Base-by-base conservation (phyloP, 2,329 filamentous ascomycete genomes). In the Cercospora sesami region DNA sequence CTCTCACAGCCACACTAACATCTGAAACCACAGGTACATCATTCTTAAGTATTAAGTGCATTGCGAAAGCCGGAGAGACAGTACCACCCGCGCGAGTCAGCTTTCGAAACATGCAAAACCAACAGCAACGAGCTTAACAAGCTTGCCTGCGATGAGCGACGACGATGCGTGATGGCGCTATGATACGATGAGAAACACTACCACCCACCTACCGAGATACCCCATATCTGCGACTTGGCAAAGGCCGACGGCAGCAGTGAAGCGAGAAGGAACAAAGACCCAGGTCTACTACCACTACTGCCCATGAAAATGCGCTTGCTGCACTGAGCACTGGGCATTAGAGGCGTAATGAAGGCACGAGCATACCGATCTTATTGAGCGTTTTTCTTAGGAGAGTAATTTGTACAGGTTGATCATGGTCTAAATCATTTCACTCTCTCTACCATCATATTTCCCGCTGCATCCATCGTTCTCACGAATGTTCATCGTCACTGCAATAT, bases 21-120 rank as follows among this genome's bases (percentile, higher is more conserved):
- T 7, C 60, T 14, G 28, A 10, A 18, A 18, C 26, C n/a, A n/a
- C 67, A 89, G 87, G 72, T 89, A 95, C 86, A 94, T 96, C 78
- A 95, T 96, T 75, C 86, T 95, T 77, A 95, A 94, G 83, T 94
- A 93, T 80, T 96, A 92, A 81, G 71, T 51, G 66, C 30, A 59
- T 30, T 36, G 33, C 31, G 23, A 30, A 21, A 58, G 33, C 31
- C 30, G 31, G 18, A 23, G 42, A 36, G n/a, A 42, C 57, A 33
- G 45, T 9, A 26, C 51, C 26, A 28, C 16, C 9, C 30, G 28
- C 55, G 30, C 55, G 26, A 12, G 55, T 59, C 55, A 59, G 30
- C 55, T 33, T 23, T 31, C n/a, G 55, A 36, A 36, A 36, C 28
- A 59, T 36, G 55, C 55, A 16, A 36, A 4, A 33, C 12, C 28